Evolutionary conservation across 2,329 filamentous ascomycete genomes (phyloP).

Genomic region (Xylaria sp.): DNA sequence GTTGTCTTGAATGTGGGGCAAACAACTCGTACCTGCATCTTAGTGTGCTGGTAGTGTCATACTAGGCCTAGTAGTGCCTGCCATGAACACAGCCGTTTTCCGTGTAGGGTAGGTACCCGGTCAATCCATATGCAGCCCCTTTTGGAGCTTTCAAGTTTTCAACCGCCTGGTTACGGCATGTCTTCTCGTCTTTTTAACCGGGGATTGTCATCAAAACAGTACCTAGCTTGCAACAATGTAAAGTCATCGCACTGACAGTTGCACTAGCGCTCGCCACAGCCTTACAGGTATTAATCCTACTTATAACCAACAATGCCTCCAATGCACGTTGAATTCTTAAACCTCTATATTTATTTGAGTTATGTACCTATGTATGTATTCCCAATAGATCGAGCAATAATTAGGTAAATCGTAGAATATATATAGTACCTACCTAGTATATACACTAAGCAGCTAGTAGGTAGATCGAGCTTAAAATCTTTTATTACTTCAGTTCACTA

Average conservation of each 20-base stretch:
- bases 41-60: too few species aligned
- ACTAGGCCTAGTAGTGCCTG: neutral
- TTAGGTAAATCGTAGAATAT: too few species aligned
- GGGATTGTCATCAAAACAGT: neutral
- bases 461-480: too few species aligned
- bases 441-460: too few species aligned
- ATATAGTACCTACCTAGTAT: too few species aligned
- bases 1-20: slow-evolving; percentile 12
- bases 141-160: slow-evolving; percentile 14
- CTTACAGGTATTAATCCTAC: neutral
- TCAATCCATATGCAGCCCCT: slow-evolving; percentile 16
- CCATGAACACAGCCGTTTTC: neutral
- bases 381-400: too few species aligned
- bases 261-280: neutral
- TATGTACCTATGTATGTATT: neutral
- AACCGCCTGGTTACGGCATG: neutral
- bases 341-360: neutral
- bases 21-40: slow-evolving; percentile 32
- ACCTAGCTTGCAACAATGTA: neutral
- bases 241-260: neutral
- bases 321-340: neutral
- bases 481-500: too few species aligned
- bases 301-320: too few species aligned
- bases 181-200: neutral
- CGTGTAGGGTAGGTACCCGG: slow-evolving; percentile 1